Evolutionary conservation across 2,329 filamentous ascomycete species (phyloP).

Genomic region (Furcasterigmium sp.): DNA sequence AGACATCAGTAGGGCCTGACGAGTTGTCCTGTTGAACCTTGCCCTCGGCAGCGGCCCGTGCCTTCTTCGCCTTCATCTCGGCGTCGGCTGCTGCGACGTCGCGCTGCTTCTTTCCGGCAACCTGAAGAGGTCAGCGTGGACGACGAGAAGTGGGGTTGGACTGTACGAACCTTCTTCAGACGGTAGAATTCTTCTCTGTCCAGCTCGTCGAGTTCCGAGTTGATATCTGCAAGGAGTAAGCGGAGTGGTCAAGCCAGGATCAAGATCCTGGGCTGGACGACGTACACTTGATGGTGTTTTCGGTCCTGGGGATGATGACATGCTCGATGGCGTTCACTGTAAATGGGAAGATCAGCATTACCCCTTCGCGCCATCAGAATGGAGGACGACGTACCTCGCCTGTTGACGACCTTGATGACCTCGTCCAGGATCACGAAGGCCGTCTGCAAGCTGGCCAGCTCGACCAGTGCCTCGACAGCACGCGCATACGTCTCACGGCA

Average conservation of each 20-base stretch:
- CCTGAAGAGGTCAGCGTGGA: constrained; percentile 28
- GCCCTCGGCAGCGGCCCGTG: constrained; percentile 12
- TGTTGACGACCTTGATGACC: constrained; percentile 98
- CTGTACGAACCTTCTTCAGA: constrained; percentile 66
- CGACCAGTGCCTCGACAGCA: constrained; percentile 92
- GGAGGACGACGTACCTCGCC: constrained; percentile 83
- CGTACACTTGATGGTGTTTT: constrained; percentile 98
- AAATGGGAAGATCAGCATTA: no score
- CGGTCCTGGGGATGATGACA: constrained; percentile 94
- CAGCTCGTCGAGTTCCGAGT: constrained; percentile 94
- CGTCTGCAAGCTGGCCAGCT: constrained; percentile 92
- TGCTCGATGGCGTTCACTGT: constrained; percentile 92
- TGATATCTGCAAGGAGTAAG: constrained; percentile 63
- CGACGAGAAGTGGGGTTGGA: no score
- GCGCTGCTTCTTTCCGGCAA: constrained; percentile 77
- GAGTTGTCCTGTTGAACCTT: constrained; percentile 28
- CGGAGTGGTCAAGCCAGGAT: no score
- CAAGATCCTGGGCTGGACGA: constrained; percentile 3
- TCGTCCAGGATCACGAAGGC: constrained; percentile 97
- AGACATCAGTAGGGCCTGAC: constrained; percentile 54
- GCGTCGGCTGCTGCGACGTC: constrained; percentile 68
- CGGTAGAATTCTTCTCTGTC: constrained; percentile 98
- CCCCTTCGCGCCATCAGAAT: no score
- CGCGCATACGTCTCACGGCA: constrained; percentile 94
- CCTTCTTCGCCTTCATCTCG: constrained; percentile 64